Evolutionary conservation across 2,329 filamentous ascomycete species (phyloP).

Genomic region (Plenodomus biglobosus): DNA sequence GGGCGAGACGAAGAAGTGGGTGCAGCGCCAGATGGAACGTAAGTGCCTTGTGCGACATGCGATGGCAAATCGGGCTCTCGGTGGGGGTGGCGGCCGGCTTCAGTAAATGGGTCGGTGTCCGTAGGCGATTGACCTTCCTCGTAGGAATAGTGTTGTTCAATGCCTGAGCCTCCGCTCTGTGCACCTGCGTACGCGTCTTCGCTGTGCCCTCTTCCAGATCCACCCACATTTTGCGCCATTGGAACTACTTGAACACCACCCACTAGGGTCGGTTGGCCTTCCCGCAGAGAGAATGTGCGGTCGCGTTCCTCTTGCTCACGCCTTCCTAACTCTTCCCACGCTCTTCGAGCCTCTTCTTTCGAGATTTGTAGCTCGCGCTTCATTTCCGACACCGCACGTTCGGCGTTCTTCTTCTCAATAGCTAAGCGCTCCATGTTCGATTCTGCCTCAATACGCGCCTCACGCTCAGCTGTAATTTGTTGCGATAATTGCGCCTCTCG

Average conservation of each 20-base stretch:
- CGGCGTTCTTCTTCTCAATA: slow-evolving; percentile 67
- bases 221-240: slow-evolving; percentile 71
- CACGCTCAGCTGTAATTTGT: slow-evolving; percentile 74
- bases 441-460: slow-evolving; percentile 67
- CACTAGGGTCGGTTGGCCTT: slow-evolving; percentile 84
- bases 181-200: slow-evolving; percentile 37
- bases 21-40: slow-evolving; percentile 36
- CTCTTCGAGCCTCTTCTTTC: slow-evolving; percentile 90
- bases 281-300: slow-evolving; percentile 78
- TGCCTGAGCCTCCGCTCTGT: slow-evolving; percentile 37
- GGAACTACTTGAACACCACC: slow-evolving; percentile 95
- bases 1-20: slow-evolving; percentile 22
- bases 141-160: slow-evolving; percentile 53
- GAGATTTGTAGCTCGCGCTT: slow-evolving; percentile 90
- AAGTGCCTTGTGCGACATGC: slow-evolving; percentile 36
- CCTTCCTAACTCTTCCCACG: slow-evolving; percentile 95
- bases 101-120: slow-evolving; percentile 64
- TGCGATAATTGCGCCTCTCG: slow-evolving; percentile 71
- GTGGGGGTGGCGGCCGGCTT: slow-evolving; percentile 39
- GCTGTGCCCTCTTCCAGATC: slow-evolving; percentile 40
- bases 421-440: slow-evolving; percentile 67
- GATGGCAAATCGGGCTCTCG: slow-evolving; percentile 38
- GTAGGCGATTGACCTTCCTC: slow-evolving; percentile 56
- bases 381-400: slow-evolving; percentile 85
- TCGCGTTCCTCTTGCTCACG: slow-evolving; percentile 93